Base-by-base conservation (phyloP, 345 rosid species). In the Hevea brasiliensis region DNA sequence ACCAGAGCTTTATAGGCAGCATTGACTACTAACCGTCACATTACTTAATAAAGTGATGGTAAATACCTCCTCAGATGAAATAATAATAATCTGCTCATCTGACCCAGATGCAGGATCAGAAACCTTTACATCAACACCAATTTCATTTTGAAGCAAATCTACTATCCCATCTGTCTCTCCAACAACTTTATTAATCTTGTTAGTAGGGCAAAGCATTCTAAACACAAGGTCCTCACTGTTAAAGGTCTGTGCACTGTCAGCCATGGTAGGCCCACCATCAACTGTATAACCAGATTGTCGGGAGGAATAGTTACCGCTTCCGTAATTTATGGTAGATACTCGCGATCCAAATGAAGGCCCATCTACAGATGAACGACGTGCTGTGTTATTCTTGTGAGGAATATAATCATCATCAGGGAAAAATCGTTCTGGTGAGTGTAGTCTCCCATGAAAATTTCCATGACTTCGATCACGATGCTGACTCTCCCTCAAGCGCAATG, bases 1-100 rank as follows among this genome's bases (percentile, higher is more conserved):
- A 61, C 18, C 37, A 53, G 26, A 74, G 55, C 21, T 41, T 24
- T 23, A 42, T 45, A 54, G 3, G 53, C 17, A 74, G 18, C 76
- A 59, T 27, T n/a, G 58, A 62, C 41, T 15, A 26, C 4, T 24
- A 29, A 62, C 37, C 65, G 26, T 17, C 13, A 3, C 8, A 21
- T 35, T 42, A 70, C n/a, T 4, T 29, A 58, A 65, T 20, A 72
- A 14, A 62, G 65, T 51, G 35, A 72, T 44, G 53, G 23, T 26
- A 70, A 37, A 58, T 83, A 96, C 99, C 99, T 96, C 99, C 56
- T 91, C 97, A 4, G 99, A 96, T 79, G 92, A 90, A 77, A 96
- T 78, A 70, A 82, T 86, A 55, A 96, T 84, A 11, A 96, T 88
- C 84, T 89, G 97, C 72, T 96, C 98, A 77, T 91, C 95, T 53